These are phyloP conservation scores for Narthecium ossifragum DNA, from an alignment of 106 monocot genomes.

Conservation along the genomic window DNA sequence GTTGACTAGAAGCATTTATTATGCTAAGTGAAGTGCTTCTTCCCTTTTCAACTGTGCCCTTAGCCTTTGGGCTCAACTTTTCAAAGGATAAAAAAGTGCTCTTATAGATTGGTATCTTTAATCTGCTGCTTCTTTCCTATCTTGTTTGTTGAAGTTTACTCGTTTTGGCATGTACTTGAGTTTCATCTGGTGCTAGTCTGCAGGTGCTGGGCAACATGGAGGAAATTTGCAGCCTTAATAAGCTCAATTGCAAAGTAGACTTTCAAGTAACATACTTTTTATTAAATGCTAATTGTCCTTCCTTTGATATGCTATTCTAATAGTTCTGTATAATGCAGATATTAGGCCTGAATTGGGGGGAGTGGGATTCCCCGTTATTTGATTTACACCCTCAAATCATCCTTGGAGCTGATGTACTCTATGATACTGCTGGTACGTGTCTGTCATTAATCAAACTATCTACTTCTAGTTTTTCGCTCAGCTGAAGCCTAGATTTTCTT, in stretches of 20 bases:
- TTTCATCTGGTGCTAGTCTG: conserved; percentile 2
- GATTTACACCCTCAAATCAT: conserved; percentile 64
- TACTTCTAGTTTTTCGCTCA: too few relatives aligned
- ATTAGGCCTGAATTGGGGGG: conserved; percentile 84
- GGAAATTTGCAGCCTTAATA: conserved; percentile 66
- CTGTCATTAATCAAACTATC: too few relatives aligned
- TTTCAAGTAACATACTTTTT: neutral
- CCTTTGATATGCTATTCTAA: neutral
- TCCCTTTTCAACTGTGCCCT: too few relatives aligned
- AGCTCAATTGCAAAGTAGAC: conserved; percentile 59
- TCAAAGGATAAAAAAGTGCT: too few relatives aligned
- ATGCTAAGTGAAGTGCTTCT: too few relatives aligned
- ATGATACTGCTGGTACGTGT: conserved; percentile 57
- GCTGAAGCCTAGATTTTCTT: too few relatives aligned
- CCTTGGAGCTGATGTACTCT: conserved; percentile 95
- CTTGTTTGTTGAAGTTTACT: too few relatives aligned
- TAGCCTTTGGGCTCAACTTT: too few relatives aligned
- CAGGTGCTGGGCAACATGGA: conserved; percentile 89
- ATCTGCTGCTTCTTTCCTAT: too few relatives aligned
- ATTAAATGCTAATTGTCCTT: too few relatives aligned
- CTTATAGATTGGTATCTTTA: too few relatives aligned
- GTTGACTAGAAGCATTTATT: too few relatives aligned
- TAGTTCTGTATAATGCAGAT: conserved; percentile 34
- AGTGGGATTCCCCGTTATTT: conserved; percentile 76
- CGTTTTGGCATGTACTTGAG: neutral